A percentile compares a stretch with the other conserved stretches of the same genome.
Evolutionary conservation across 306 rosid species (phyloP).

Genomic region (Castanea sativa): DNA sequence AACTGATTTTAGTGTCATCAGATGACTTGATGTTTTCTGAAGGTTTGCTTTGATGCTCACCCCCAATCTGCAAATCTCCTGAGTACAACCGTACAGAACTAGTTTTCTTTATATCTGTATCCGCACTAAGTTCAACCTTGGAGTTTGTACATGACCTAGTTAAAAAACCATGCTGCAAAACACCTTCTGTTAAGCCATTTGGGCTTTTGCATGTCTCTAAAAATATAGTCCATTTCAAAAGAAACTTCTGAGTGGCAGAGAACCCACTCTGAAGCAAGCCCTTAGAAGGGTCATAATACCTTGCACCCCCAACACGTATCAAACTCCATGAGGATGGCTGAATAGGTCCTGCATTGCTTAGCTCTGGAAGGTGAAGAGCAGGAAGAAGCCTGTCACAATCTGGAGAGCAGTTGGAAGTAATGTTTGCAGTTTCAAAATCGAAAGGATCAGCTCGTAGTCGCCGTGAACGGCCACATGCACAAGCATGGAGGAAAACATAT

Average conservation of each 20-base stretch:
- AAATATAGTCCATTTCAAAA: constrained; percentile 64
- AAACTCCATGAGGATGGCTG: constrained; percentile 75
- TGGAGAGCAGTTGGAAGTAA: constrained; percentile 50
- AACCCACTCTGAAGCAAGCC: constrained; percentile 96
- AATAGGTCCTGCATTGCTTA: constrained; percentile 47
- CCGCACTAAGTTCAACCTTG: constrained; percentile 40
- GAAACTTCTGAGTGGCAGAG: constrained; percentile 63
- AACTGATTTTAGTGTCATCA: constrained; percentile 58
- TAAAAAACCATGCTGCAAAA: constrained; percentile 37
- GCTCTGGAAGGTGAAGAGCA: constrained; percentile 61
- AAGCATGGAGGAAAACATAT: constrained; percentile 77
- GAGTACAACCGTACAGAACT: constrained; percentile 29
- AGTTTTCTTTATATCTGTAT: constrained; percentile 37
- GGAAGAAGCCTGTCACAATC: constrained; percentile 87
- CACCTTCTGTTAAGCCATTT: constrained; percentile 39
- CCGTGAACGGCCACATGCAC: constrained; percentile 91
- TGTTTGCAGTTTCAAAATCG: constrained; percentile 79
- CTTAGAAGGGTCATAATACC: constrained; percentile 79
- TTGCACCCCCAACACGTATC: constrained; percentile 79
- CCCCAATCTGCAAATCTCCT: constrained; percentile 43
- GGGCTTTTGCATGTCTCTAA: constrained; percentile 40
- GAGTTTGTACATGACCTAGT: constrained; percentile 20
- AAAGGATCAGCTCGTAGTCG: constrained; percentile 74
- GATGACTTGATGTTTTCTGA: constrained; percentile 34
- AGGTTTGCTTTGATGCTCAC: constrained; percentile 38